Evolutionary conservation across 2,329 filamentous ascomycete species (phyloP), one percentile per base, ranked within the genome.

Genomic region (Atkinsonella texensis): DNA sequence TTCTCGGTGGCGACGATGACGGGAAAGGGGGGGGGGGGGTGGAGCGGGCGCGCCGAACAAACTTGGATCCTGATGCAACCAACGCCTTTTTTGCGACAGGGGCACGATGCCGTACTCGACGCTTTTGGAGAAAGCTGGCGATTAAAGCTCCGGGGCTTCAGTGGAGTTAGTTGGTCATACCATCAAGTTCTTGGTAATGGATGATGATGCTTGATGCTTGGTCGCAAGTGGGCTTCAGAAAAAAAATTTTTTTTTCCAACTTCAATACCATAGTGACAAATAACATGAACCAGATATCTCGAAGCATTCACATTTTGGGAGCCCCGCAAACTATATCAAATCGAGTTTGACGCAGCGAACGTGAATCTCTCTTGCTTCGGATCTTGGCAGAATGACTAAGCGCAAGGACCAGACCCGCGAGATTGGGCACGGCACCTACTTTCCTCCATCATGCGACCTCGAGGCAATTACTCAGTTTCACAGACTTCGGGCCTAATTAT

Each of bases 31-130:
- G 2, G 62, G 46, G 1, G 71, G 68, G 8, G 68, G 65, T 4
- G 80, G 66, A 53, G 81, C 74, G 10, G 77, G 75, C 3, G 77
- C 77, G 13, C 77, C 77, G 56, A 80, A 80, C 38, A 80, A 64
- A 23, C 57, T 80, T 80, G 62, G 69, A 74, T 49, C 77, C 77
- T 0, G 72, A 72, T 0, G 70, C 64, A 43, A 80, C 74, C 38
- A 23, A 4, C 20, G 20, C 20, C 75, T 75, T 9, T 62, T 55
- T 0, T 61, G 62, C 1, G 77, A 80, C 20, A 80, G 67, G 0
- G 76, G 76, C 39, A 80, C 68, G 45, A 81, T 74, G 40, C 65
- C 58, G 2, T 66, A 43, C 58, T 78, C 74, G 15, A 73, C 69
- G n/a, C 1, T 68, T 64, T 31, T 57, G 54, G 39, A 77, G 69